phyloP scores from a whole-genome alignment of 164 flowering plant genomes.

The Nymphaea thermarum region DNA sequence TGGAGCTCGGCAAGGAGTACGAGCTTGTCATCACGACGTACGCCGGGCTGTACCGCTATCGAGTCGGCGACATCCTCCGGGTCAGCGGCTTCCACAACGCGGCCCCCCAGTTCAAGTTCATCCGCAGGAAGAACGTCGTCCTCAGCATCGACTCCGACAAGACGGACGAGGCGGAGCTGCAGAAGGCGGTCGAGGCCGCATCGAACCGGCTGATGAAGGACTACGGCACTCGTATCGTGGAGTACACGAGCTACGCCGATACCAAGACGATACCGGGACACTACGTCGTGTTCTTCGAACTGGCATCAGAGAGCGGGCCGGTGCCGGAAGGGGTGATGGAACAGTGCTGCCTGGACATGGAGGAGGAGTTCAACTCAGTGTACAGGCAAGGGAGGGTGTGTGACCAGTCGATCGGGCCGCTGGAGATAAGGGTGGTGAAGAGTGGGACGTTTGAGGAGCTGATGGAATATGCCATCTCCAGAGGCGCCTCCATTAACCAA shows the following conservation, averaged over 20 bases:
- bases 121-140: constrained; percentile 28
- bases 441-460: constrained; percentile 35
- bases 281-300: constrained; percentile 38
- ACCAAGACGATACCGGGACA: constrained; percentile 29
- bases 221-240: constrained; percentile 19
- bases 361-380: constrained; percentile 25
- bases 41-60: constrained; percentile 30
- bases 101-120: constrained; percentile 34
- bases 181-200: constrained; percentile 26
- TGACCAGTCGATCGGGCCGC: constrained; percentile 27
- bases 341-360: constrained; percentile 26
- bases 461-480: constrained; percentile 40
- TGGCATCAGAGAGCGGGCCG: constrained; percentile 12
- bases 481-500: constrained; percentile 39
- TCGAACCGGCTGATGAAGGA: constrained; percentile 9
- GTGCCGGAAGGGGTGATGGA: constrained; percentile 11
- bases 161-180: constrained; percentile 35
- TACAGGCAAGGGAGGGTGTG: constrained; percentile 27
- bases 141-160: constrained; percentile 37
- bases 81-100: constrained; percentile 31
- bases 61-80: constrained; percentile 33
- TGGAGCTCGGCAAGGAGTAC: constrained; percentile 31
- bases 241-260: constrained; percentile 33
- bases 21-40: constrained; percentile 35
- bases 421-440: constrained; percentile 32